phyloP scores from a whole-genome alignment of 2,329 filamentous ascomycete species.

The Trichoderma endophyticum region DNA sequence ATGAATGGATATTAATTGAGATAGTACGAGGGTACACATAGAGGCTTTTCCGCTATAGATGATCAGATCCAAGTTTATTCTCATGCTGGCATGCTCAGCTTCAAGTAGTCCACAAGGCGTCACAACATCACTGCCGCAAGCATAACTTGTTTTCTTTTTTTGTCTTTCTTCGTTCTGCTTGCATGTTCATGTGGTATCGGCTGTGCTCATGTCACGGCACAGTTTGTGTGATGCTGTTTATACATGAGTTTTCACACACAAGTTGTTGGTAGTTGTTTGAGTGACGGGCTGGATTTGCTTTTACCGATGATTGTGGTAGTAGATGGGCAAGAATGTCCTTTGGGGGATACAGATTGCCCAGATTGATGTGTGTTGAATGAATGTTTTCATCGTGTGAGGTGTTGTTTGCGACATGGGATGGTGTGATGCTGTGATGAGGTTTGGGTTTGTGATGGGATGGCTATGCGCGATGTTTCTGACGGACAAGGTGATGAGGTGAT shows the following conservation, averaged over 20 bases:
- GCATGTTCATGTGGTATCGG: not conserved
- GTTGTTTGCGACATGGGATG: not conserved
- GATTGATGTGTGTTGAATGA: no score
- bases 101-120: conserved; percentile 13
- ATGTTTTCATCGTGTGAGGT: not conserved
- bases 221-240: not conserved
- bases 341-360: no score
- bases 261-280: not conserved
- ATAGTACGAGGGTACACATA: not conserved
- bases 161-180: not conserved
- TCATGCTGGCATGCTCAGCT: not conserved
- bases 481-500: not conserved
- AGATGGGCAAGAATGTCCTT: no score
- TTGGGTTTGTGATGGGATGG: not conserved
- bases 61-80: not conserved
- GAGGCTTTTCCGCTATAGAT: not conserved
- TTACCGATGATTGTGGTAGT: no score
- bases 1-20: not conserved
- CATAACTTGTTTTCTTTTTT: not conserved
- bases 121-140: conserved; percentile 3
- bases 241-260: not conserved
- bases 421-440: not conserved
- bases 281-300: not conserved
- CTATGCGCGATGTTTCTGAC: not conserved
- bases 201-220: not conserved